phyloP scores from a whole-genome alignment of 257 asterid genomes.

The Datura wrightii region DNA sequence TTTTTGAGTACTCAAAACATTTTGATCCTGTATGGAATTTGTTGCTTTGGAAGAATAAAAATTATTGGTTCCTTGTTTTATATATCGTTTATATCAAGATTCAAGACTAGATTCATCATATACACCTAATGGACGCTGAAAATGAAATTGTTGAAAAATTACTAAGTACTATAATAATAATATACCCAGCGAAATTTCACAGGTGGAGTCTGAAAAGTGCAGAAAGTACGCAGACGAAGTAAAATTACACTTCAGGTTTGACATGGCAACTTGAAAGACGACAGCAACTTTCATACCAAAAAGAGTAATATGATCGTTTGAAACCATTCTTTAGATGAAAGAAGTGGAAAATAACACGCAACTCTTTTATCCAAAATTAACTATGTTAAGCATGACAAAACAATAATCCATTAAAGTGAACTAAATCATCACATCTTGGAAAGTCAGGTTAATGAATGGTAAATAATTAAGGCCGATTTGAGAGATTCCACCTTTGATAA shows the following conservation, averaged over 20 bases:
- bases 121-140: neutral
- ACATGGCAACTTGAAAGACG: too few species aligned
- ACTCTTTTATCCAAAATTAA: too few species aligned
- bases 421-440: neutral
- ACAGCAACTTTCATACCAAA: too few species aligned
- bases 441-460: neutral
- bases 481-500: neutral
- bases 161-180: too few species aligned
- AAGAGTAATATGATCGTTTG: too few species aligned
- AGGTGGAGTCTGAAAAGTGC: too few species aligned
- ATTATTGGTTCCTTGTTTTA: neutral
- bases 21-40: constrained; percentile 2
- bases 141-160: neutral
- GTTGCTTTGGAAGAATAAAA: constrained; percentile 22
- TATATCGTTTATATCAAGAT: neutral
- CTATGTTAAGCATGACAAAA: neutral
- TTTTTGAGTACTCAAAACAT: constrained; percentile 7
- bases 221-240: too few species aligned
- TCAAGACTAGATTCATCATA: neutral
- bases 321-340: too few species aligned
- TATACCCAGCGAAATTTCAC: too few species aligned
- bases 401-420: neutral
- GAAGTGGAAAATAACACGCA: too few species aligned
- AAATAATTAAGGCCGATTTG: neutral
- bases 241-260: too few species aligned